Base-by-base conservation (phyloP, 1,284 basidiomycete species). In the Takashimella tepidaria region DNA sequence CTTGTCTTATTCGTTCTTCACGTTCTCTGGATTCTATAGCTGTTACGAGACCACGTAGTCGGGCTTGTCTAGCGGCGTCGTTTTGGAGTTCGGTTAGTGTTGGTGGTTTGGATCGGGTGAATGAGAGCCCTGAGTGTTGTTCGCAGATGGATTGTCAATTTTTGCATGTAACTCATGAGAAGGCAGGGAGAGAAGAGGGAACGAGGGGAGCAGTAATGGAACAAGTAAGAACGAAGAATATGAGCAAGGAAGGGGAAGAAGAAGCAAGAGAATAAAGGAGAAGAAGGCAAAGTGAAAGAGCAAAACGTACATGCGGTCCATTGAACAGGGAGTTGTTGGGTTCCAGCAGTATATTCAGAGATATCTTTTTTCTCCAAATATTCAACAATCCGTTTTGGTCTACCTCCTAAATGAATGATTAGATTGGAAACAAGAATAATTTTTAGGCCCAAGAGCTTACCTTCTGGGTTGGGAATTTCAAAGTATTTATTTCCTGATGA, bases 1-100 rank as follows among this genome's bases (percentile, higher is more conserved):
- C 72, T 49, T 74, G 72, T 26, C 60, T 53, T 13, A 74, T 74
- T n/a, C 72, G 49, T 49, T 74, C 72, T 24, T 55, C 67, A 13
- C 52, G 43, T 49, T 74, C 72, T 1, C 72, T 51, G 22, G 49
- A 59, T 55, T 70, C 72, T 27, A 74, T 74, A 0, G 56, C 62
- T 3, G 55, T 52, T 6, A 74, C 59, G 26, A 61, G 56, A 4
- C 60, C 58, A 23, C 43, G 37, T 1, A 74, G 63, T 10, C 47
- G 13, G 21, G 50, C 44, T 49, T 62, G 64, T 3, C 72, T 63
- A 10, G 27, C 26, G 4, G 48, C 51, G 50, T 74, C 72, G 1
- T 16, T n/a, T 47, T 63, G 53, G 12, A 74, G 62, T 51, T 74
- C 72, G 19, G 48, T 44, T 10, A 69, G 23, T 0, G 60, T 56